Conservation (phyloP, 1,139 yeast species). For the Yamadazyma atmosphaerica region DNA sequence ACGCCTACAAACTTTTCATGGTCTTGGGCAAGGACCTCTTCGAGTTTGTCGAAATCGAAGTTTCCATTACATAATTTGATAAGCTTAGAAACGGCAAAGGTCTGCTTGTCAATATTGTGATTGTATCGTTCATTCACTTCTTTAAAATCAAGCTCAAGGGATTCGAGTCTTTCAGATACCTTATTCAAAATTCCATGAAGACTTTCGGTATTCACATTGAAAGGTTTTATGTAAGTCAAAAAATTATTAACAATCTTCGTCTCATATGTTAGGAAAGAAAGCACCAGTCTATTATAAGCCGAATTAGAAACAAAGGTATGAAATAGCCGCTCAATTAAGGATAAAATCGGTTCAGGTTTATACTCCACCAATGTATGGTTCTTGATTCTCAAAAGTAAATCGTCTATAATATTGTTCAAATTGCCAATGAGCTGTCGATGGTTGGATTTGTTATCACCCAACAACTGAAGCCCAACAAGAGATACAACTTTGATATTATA, state of each 20-base stretch:
- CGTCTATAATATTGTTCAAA: neutral
- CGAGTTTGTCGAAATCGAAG: slow-evolving; percentile 4
- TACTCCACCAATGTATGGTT: neutral
- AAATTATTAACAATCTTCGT: slow-evolving; percentile 4
- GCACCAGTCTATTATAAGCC: neutral
- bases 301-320: neutral
- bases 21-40: slow-evolving; percentile 1
- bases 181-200: neutral
- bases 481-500: neutral
- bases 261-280: slow-evolving; percentile 1
- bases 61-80: slow-evolving; percentile 2
- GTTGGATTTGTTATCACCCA: neutral
- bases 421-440: neutral
- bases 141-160: neutral
- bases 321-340: neutral
- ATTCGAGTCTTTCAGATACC: neutral
- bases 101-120: neutral
- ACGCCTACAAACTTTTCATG: slow-evolving; percentile 1
- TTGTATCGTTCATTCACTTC: slow-evolving; percentile 9
- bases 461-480: neutral
- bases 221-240: slow-evolving; percentile 4
- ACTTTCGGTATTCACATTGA: neutral
- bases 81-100: neutral
- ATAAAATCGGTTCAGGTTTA: neutral
- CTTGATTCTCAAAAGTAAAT: neutral